Percentiles rank a stretch among this genome's conserved stretches.
Conservation (phyloP, 192 early-diverging fungal genomes). For the Entomortierella chlamydospora region DNA sequence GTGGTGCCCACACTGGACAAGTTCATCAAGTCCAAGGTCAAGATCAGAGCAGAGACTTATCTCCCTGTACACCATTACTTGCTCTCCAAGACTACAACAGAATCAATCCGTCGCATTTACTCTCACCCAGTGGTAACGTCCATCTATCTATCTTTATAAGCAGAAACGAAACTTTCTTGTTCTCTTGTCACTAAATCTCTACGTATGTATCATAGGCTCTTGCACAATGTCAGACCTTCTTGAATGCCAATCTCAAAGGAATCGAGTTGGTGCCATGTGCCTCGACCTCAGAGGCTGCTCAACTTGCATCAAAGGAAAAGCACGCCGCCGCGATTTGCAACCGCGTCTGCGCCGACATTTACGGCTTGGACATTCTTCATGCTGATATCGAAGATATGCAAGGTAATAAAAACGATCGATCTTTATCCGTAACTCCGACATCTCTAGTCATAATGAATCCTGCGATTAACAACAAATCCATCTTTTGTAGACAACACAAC, state of each 20-base stretch:
- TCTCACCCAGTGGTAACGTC: slow-evolving; percentile 67
- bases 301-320: slow-evolving; percentile 81
- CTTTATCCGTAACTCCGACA: not conserved
- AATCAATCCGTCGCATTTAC: slow-evolving; percentile 83
- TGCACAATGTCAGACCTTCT: slow-evolving; percentile 84
- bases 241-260: slow-evolving; percentile 76
- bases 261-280: slow-evolving; percentile 79
- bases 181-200: not conserved
- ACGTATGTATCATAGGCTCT: slow-evolving; percentile 64
- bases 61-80: slow-evolving; percentile 86
- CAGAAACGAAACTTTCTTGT: not conserved
- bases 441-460: not conserved
- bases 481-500: slow-evolving; percentile 81
- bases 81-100: slow-evolving; percentile 73
- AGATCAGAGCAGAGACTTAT: slow-evolving; percentile 85
- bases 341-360: slow-evolving; percentile 81
- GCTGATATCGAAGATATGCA: slow-evolving; percentile 83
- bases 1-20: slow-evolving; percentile 88
- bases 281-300: slow-evolving; percentile 91
- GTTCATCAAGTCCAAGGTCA: slow-evolving; percentile 72
- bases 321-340: slow-evolving; percentile 86
- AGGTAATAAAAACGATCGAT: slow-evolving; percentile 48
- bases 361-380: slow-evolving; percentile 80
- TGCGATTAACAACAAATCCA: not conserved
- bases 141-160: not conserved